phyloP scores from a whole-genome alignment of 192 early-diverging fungal species.

The Pilaira anomala region DNA sequence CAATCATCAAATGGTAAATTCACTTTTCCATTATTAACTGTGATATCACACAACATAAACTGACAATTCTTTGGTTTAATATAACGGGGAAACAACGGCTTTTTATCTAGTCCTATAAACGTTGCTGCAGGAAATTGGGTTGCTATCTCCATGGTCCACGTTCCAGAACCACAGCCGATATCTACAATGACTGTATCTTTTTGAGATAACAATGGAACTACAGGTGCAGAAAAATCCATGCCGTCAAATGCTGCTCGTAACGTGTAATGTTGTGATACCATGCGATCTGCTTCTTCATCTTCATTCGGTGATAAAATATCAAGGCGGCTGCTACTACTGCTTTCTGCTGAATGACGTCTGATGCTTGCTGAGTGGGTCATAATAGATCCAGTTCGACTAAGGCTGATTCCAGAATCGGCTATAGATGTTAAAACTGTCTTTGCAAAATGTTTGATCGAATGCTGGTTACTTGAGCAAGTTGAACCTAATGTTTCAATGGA shows the following conservation, averaged over 20 bases:
- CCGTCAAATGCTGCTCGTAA: not conserved
- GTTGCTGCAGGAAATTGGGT: not conserved
- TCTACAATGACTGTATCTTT: conserved; percentile 29
- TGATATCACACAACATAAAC: not conserved
- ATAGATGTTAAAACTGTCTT: too few relatives aligned
- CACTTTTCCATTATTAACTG: not conserved
- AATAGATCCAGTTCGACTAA: too few relatives aligned
- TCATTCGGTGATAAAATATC: not conserved
- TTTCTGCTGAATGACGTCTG: too few relatives aligned
- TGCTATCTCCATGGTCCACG: conserved; percentile 37
- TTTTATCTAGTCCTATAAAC: conserved; percentile 13
- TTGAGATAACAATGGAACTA: not conserved
- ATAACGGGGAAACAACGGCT: conserved; percentile 1
- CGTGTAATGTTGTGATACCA: conserved; percentile 10
- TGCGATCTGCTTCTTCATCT: conserved; percentile 1
- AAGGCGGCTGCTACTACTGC: too few relatives aligned
- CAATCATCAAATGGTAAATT: conserved; percentile 4
- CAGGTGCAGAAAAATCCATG: not conserved
- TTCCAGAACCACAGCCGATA: conserved; percentile 38
- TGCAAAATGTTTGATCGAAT: too few relatives aligned
- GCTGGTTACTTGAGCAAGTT: too few relatives aligned
- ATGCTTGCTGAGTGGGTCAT: too few relatives aligned
- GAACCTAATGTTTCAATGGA: too few relatives aligned
- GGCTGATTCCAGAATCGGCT: too few relatives aligned
- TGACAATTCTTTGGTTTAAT: conserved; percentile 11